Percentiles rank a stretch among this genome's conserved stretches.
These are phyloP conservation scores for Mucor circinelloides DNA, from an alignment of 371 early-diverging fungal genomes.

Conservation along the genomic window DNA sequence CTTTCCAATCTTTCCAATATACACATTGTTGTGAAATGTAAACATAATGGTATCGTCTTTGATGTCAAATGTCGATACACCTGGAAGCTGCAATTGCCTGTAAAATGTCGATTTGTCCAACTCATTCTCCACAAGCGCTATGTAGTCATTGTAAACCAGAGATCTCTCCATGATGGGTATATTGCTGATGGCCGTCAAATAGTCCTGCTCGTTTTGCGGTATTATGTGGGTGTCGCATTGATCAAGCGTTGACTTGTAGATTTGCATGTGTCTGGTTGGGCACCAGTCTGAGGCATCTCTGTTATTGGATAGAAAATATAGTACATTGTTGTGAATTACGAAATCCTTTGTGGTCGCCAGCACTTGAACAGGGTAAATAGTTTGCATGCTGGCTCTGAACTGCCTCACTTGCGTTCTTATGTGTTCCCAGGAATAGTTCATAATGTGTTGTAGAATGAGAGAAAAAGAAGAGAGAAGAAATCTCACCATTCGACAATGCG, in stretches of 20 bases:
- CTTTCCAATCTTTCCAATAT: constrained; percentile 12
- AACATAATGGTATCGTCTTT: constrained; percentile 7
- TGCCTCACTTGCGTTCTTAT: constrained; percentile 61
- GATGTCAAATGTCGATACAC: constrained; percentile 5
- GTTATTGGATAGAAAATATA: constrained; percentile 67
- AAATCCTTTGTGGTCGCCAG: constrained; percentile 60
- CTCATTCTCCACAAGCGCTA: not conserved
- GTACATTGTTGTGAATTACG: constrained; percentile 50
- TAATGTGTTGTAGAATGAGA: constrained; percentile 9
- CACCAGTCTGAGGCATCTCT: constrained; percentile 9
- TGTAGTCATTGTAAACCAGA: constrained; percentile 22
- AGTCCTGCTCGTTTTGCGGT: not conserved
- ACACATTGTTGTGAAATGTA: constrained; percentile 12
- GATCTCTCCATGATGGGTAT: not conserved
- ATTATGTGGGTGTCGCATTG: not conserved
- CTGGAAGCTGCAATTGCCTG: constrained; percentile 2
- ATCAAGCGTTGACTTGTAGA: constrained; percentile 31
- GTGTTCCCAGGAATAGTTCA: constrained; percentile 59
- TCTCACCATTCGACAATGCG: no score
- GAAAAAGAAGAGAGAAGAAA: not conserved
- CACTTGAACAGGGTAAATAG: constrained; percentile 31
- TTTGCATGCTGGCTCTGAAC: constrained; percentile 50
- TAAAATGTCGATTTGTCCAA: not conserved
- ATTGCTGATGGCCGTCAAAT: constrained; percentile 3
- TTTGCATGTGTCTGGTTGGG: constrained; percentile 23